phyloP scores from a whole-genome alignment of 192 early-diverging fungal genomes.

The Glomus cerebriforme region DNA sequence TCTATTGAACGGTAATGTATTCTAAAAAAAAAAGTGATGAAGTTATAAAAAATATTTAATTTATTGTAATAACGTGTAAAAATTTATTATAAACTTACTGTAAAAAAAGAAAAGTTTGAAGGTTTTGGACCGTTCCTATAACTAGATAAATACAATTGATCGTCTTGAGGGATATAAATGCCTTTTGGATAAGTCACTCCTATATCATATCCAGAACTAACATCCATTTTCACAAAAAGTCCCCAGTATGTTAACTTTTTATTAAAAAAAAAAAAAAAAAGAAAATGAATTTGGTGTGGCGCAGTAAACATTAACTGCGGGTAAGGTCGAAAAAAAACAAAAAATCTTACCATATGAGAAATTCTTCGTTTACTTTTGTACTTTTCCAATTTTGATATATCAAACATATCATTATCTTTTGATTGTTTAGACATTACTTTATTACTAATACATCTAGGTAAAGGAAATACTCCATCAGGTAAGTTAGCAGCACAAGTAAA shows the following conservation, averaged over 20 bases:
- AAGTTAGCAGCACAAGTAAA: neutral
- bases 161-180: neutral
- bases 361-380: neutral
- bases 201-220: neutral
- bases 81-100: neutral
- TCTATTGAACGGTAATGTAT: neutral
- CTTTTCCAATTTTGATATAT: neutral
- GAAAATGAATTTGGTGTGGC: neutral
- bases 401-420: neutral
- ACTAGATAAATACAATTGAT: neutral
- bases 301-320: neutral
- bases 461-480: neutral
- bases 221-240: neutral
- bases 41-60: no score
- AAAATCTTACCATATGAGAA: slow-evolving; percentile 13
- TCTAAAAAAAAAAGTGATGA: neutral
- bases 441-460: slow-evolving; percentile 12
- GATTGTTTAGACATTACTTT: neutral
- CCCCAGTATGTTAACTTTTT: neutral
- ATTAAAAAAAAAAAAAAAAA: neutral
- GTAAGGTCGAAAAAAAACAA: neutral
- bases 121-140: neutral
- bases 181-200: neutral
- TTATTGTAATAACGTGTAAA: neutral
- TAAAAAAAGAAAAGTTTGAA: neutral